Evolutionary conservation across 2,329 filamentous ascomycete genomes (phyloP), one percentile per base, ranked within the genome.

Genomic region (Aspergillus sp.): DNA sequence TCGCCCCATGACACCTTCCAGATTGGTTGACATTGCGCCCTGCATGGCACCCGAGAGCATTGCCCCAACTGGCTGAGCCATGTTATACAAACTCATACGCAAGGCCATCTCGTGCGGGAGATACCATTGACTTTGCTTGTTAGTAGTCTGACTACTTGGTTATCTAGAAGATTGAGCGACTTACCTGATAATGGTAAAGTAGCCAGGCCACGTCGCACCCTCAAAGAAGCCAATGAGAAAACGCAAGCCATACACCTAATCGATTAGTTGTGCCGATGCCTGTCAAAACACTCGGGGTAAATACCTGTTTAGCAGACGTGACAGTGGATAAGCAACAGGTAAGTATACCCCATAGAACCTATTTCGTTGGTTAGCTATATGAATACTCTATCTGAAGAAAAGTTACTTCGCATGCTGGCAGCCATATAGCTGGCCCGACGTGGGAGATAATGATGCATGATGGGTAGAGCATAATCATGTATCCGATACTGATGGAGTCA

Each of bases 11-110:
- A 48, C 30, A 3, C 58, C 58, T 10, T 60, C 23, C 38, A 60
- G 36, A 6, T 57, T 60, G 1, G 58, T 60, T 2, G 58, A 43
- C 3, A 60, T 53, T n/a, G 58, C 58, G 2, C 58, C 58, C 23
- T 60, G 58, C 43, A 59, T 55, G 7, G 57, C 57, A 1, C 57
- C 57, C 5, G 57, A 59, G 15, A 60, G 38, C 58, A 60, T 60
- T 4, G 53, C 58, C 1, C 58, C 58, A 4, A 57, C 53, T 2
- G 58, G 58, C 17, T 60, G 58, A 1, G 58, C 57, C 28, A 60
- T 60, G 15, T 60, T 60, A 17, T 56, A 60, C 15, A 60, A 13
- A 15, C 58, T 60, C 58, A 60, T 56, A 12, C 53, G 58, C 25
- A 60, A 50, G 5, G 53, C 53, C 53, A 55, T 55, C 39, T 55